phyloP scores from a whole-genome alignment of 495 filamentous ascomycete genomes.

The Podospora tetraspora region DNA sequence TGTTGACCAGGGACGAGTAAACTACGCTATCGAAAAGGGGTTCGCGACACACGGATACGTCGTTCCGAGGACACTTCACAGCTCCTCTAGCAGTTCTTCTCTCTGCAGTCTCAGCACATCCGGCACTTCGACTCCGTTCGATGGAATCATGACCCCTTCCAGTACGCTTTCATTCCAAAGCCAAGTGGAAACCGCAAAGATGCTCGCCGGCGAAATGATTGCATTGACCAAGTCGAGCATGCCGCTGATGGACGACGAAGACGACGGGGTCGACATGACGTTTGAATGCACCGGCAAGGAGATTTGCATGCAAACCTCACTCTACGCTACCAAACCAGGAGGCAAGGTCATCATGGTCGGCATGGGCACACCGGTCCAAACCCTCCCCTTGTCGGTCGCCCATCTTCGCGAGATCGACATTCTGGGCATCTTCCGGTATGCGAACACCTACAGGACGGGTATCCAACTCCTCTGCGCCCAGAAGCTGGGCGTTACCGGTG shows the following conservation, averaged over 20 bases:
- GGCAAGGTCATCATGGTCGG: conserved; percentile 83
- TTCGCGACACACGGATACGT: conserved; percentile 67
- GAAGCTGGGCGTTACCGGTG: conserved; percentile 39
- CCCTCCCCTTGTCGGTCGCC: conserved; percentile 75
- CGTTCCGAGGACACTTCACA: conserved; percentile 45
- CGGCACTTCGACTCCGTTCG: conserved; percentile 38
- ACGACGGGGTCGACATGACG: conserved; percentile 66
- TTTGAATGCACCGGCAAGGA: conserved; percentile 94
- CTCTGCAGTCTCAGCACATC: conserved; percentile 35
- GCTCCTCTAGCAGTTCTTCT: conserved; percentile 37
- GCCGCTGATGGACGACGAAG: conserved; percentile 38
- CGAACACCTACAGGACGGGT: conserved; percentile 78
- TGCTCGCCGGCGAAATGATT: conserved; percentile 49
- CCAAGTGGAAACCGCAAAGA: conserved; percentile 55
- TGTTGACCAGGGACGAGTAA: conserved; percentile 70
- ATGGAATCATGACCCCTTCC: conserved; percentile 43
- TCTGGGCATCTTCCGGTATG: conserved; percentile 87
- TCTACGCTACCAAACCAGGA: conserved; percentile 75
- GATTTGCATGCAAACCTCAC: conserved; percentile 75
- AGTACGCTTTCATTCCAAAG: conserved; percentile 34
- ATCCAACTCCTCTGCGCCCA: conserved; percentile 60
- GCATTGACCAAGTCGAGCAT: conserved; percentile 37
- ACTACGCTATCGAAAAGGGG: conserved; percentile 65
- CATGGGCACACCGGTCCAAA: conserved; percentile 91
- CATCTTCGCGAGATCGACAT: conserved; percentile 87